Evolutionary conservation across 208 protist species (phyloP), one percentile per base, ranked within the genome.

Genomic region (Trypanosoma scelopori): DNA sequence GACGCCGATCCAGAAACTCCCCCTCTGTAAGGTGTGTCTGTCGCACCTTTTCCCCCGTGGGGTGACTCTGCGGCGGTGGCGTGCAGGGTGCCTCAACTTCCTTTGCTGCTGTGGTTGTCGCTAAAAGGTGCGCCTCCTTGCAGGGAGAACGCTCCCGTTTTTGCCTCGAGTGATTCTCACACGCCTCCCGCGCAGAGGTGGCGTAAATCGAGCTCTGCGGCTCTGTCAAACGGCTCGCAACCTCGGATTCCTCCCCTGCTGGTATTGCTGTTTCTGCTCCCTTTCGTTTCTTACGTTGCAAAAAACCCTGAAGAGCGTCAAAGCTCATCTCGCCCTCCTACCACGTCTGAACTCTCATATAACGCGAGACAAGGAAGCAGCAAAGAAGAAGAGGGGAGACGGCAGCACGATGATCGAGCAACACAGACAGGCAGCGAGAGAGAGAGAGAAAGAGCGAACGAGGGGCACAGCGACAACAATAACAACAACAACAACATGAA

Each of bases 221-320:
- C 3, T 28, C 27, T 28, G 20, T 47, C 16, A 16, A 16, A 51
- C 35, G 41, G 18, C 22, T 41, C 0, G 49, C 32, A 11, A 46
- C 37, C 3, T 5, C 18, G 28, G 23, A 47, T 61, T 20, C 25
- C 3, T 6, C 60, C 27, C n/a, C 35, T 25, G 27, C 20, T 16
- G 43, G 12, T 25, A 28, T 3, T 35, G 18, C 20, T 16, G 43
- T 28, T 25, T 25, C 13, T 35, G 18, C 20, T 28, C n/a, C 46
- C 43, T 71, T 76, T 43, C 66, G 56, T 30, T 66, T 49, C 15
- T 71, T 43, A 3, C 65, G 64, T 27, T 52, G 55, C 41, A 37
- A 37, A 37, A 37, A 37, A 37, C 32, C 32, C 9, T 63, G 62
- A 47, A 76, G 71, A 43, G 63, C 71, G 20, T 52, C 59, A 49